phyloP scores from a whole-genome alignment of 805 yeast genomes.

The Brettanomyces custersianus region DNA sequence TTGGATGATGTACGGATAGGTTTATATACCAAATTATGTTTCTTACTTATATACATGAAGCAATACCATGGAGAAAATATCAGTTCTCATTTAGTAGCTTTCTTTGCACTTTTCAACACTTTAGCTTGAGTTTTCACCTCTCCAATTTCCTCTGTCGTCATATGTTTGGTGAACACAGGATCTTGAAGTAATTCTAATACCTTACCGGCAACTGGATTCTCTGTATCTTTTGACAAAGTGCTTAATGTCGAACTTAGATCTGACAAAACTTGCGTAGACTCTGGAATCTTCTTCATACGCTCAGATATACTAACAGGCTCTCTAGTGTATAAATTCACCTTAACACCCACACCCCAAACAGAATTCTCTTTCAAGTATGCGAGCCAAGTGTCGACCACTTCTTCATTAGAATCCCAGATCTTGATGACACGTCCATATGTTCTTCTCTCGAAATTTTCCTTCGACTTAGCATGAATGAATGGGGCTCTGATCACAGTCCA shows the following conservation, averaged over 20 bases:
- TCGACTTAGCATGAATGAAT: slow-evolving; percentile 87
- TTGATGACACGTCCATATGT: slow-evolving; percentile 68
- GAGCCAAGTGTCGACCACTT: slow-evolving; percentile 73
- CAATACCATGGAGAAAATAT: background rate
- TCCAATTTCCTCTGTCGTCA: slow-evolving; percentile 21
- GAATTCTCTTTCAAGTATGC: slow-evolving; percentile 71
- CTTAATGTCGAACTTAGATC: slow-evolving; percentile 18
- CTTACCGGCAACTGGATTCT: slow-evolving; percentile 48
- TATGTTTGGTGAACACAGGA: slow-evolving; percentile 57
- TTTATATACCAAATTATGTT: background rate
- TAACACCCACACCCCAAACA: slow-evolving; percentile 74
- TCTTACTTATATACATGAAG: background rate
- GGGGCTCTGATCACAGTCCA: slow-evolving; percentile 95
- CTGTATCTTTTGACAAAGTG: slow-evolving; percentile 14
- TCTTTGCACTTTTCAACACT: background rate
- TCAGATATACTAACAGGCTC: slow-evolving; percentile 40
- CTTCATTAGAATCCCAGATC: slow-evolving; percentile 81
- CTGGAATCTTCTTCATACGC: slow-evolving; percentile 27
- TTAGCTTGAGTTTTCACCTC: slow-evolving; percentile 8
- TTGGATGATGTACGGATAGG: slow-evolving; percentile 72
- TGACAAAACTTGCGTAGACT: slow-evolving; percentile 10
- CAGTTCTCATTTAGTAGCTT: too few relatives aligned
- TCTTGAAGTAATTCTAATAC: slow-evolving; percentile 65
- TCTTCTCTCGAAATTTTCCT: slow-evolving; percentile 86
- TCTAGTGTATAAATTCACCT: slow-evolving; percentile 53